Evolutionary conservation across 2,329 filamentous ascomycete species (phyloP), one percentile per base, ranked within the genome.

Genomic region (Calonectria fujianensis): DNA sequence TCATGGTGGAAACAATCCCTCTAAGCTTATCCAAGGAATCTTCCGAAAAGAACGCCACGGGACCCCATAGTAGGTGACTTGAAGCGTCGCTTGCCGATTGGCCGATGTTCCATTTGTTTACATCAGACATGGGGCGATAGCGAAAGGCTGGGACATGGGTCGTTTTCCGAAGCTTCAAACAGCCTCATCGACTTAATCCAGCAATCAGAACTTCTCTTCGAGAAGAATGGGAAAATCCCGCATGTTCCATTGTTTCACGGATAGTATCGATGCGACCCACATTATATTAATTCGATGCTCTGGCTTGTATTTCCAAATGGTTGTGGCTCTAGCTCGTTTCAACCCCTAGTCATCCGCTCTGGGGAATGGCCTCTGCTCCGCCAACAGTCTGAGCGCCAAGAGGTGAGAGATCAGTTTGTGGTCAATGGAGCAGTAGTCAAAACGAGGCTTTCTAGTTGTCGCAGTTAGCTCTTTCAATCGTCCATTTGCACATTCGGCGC

Each of bases 201-300:
- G 37, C 57, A 63, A 63, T 63, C 24, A 27, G 24, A 63, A 35
- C 5, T 2, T 20, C 24, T 39, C n/a, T 41, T 16, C 24, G 8
- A 35, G n/a, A 20, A 27, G 35, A 8, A 27, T 29, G 14, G 35
- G 20, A 31, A 63, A 63, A 63, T 63, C 39, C 24, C 57, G 24
- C 35, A 63, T 41, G 24, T 63, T 63, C 35, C 57, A 63, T 63
- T 63, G 57, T 63, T 63, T 63, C 57, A 63, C 16, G 10, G n/a
- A 63, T 63, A 63, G 37, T 13, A 63, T 29, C 57, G 57, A 61
- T 24, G 14, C 57, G 57, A 20, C 57, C 57, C 57, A 41, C 35
- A 61, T 24, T 29, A 41, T 11, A 63, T 63, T 63, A 63, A 63
- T 27, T 63, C 8, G n/a, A 39, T 14, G n/a, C 37, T 63, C 37